A percentile compares a stretch with the other conserved stretches of the same genome.
Evolutionary conservation across 2,329 filamentous ascomycete genomes (phyloP).

Genomic region (Penicillium brevicompactum): DNA sequence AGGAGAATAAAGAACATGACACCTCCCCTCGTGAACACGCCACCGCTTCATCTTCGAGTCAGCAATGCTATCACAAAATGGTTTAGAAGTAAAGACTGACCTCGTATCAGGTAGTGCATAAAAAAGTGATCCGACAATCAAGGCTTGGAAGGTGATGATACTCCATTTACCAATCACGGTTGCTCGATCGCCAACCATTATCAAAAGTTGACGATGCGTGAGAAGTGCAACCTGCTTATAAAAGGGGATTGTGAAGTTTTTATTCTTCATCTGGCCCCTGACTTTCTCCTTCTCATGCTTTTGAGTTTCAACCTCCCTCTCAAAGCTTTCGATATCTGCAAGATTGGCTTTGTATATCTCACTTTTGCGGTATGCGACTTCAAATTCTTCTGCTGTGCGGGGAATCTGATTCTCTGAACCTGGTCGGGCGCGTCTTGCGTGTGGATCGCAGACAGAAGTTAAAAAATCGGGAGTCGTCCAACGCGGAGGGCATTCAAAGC

Average conservation of each 20-base stretch:
- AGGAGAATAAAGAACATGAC: conserved; percentile 65
- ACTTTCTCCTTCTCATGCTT: conserved; percentile 43
- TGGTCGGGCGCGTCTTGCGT: conserved; percentile 58
- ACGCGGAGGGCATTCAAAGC: conserved; percentile 70
- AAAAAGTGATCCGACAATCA: conserved; percentile 55
- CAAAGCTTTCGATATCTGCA: conserved; percentile 57
- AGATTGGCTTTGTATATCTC: conserved; percentile 47
- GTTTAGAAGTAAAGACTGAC: conserved; percentile 10
- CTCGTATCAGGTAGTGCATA: conserved; percentile 56
- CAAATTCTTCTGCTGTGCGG: conserved; percentile 58
- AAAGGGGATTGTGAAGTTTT: conserved; percentile 57
- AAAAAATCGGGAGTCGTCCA: conserved; percentile 77
- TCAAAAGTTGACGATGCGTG: conserved; percentile 57
- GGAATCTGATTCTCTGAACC: conserved; percentile 62
- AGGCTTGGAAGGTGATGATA: conserved; percentile 48
- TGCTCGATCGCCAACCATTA: conserved; percentile 57
- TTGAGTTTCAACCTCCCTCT: conserved; percentile 49
- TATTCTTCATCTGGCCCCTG: conserved; percentile 46
- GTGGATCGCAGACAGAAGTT: conserved; percentile 69
- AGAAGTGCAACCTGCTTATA: conserved; percentile 54
- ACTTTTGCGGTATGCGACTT: conserved; percentile 53
- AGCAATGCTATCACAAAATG: not conserved
- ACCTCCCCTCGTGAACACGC: conserved; percentile 62
- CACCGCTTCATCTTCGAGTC: conserved; percentile 38
- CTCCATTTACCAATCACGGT: conserved; percentile 56